phyloP scores from a whole-genome alignment of 768 basidiomycete species.

The Termitomyces eurrhizus region DNA sequence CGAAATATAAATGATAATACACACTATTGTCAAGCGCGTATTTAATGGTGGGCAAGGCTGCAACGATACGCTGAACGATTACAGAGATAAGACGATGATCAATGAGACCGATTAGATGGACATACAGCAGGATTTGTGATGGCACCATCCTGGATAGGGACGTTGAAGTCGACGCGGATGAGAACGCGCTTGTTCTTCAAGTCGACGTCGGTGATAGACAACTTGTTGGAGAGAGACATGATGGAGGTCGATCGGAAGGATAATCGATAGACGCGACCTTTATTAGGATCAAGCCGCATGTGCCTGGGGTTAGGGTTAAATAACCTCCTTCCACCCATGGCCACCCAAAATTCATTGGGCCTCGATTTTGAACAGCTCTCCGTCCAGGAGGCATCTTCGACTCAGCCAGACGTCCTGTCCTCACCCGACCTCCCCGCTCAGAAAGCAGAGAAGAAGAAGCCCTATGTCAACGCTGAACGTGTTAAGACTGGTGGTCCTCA shows the following conservation, averaged over 20 bases:
- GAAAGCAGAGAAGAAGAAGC: constrained; percentile 55
- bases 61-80: constrained; percentile 81
- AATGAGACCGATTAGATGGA: constrained; percentile 17
- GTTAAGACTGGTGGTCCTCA: constrained; percentile 79
- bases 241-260: constrained; percentile 22
- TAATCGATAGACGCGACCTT: constrained; percentile 2
- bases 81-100: constrained; percentile 11
- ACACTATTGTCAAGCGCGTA: constrained; percentile 85
- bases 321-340: constrained; percentile 26
- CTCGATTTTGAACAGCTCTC: constrained; percentile 59
- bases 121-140: constrained; percentile 96
- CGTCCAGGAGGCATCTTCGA: constrained; percentile 24
- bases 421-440: constrained; percentile 9
- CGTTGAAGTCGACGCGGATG: constrained; percentile 96
- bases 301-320: constrained; percentile 27
- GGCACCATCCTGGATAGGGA: constrained; percentile 83
- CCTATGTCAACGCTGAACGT: constrained; percentile 80
- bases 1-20: constrained; percentile 1
- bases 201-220: constrained; percentile 87
- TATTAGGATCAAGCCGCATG: constrained; percentile 10
- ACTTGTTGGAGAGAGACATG: constrained; percentile 95
- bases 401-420: constrained; percentile 6
- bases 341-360: constrained; percentile 61
- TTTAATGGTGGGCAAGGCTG: constrained; percentile 92
- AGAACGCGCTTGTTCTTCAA: constrained; percentile 87